phyloP scores from a whole-genome alignment of 1,284 basidiomycete species.

The Sporisorium graminicola region DNA sequence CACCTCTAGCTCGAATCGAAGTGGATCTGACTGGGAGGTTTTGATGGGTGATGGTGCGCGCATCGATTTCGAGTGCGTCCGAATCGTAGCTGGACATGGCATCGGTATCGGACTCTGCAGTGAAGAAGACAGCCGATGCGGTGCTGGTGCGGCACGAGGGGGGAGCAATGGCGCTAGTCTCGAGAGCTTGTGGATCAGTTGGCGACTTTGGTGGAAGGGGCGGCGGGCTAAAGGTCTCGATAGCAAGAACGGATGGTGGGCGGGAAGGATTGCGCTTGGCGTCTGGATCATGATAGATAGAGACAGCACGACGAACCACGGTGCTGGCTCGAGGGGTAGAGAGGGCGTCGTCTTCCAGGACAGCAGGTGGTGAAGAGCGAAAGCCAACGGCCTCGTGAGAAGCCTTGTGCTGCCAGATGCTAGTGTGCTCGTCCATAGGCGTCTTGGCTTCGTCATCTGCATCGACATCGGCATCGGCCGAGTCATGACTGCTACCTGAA shows the following conservation, averaged over 20 bases:
- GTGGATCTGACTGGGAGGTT: slow-evolving; percentile 19
- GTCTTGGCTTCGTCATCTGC: slow-evolving; percentile 22
- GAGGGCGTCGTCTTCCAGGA: not conserved
- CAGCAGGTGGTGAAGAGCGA: not conserved
- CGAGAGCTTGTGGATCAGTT: not conserved
- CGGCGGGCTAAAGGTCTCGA: slow-evolving; percentile 57
- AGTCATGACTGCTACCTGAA: slow-evolving; percentile 5
- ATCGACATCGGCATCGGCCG: not conserved
- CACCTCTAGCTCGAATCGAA: slow-evolving; percentile 16
- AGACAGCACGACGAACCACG: slow-evolving; percentile 21
- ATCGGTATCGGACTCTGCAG: slow-evolving; percentile 37
- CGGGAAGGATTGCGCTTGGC: slow-evolving; percentile 9
- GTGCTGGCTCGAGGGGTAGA: slow-evolving; percentile 19
- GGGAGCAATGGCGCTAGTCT: not conserved
- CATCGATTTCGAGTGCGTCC: slow-evolving; percentile 27
- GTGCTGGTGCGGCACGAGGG: slow-evolving; percentile 31
- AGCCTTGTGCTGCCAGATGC: slow-evolving; percentile 1
- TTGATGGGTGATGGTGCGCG: slow-evolving; percentile 16
- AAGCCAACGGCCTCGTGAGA: not conserved
- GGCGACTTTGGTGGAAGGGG: slow-evolving; percentile 49
- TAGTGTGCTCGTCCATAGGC: slow-evolving; percentile 22
- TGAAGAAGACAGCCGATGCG: slow-evolving; percentile 50
- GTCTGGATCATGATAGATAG: slow-evolving; percentile 35
- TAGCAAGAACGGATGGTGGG: slow-evolving; percentile 30
- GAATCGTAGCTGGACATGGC: slow-evolving; percentile 42